These are phyloP conservation scores for Backusella morwellensis DNA, from an alignment of 192 early-diverging fungal genomes.

Conservation along the genomic window DNA sequence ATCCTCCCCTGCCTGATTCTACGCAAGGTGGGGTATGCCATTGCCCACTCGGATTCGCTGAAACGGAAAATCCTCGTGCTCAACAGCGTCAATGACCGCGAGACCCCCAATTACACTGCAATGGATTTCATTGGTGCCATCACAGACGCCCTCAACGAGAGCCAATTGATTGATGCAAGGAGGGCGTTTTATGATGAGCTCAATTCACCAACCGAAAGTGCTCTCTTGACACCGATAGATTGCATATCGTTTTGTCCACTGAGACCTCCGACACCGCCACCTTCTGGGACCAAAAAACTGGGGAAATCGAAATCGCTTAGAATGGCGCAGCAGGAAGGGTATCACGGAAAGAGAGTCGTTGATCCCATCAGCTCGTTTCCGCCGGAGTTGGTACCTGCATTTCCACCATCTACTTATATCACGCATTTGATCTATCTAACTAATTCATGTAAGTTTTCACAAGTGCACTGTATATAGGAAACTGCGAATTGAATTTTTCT, in stretches of 20 bases:
- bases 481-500: neutral
- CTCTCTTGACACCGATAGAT: neutral
- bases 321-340: neutral
- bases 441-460: conserved; percentile 39
- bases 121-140: conserved; percentile 68
- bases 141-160: conserved; percentile 58
- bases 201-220: neutral
- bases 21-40: conserved; percentile 58
- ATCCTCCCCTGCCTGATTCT: conserved; percentile 69
- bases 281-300: neutral
- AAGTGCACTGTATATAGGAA: too few species aligned
- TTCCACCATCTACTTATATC: conserved; percentile 36
- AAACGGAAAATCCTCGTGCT: conserved; percentile 63
- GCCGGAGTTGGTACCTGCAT: conserved; percentile 20
- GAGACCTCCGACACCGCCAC: neutral
- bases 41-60: conserved; percentile 50
- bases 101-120: conserved; percentile 62
- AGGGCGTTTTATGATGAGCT: conserved; percentile 20
- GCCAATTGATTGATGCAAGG: conserved; percentile 31
- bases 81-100: conserved; percentile 65
- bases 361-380: neutral
- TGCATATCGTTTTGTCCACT: conserved; percentile 13
- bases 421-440: conserved; percentile 52
- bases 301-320: neutral
- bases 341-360: neutral